These are phyloP conservation scores for Pseudoscleropodium purum DNA, from an alignment of 225 moss, liverwort and hornwort species.

Conservation along the genomic window DNA sequence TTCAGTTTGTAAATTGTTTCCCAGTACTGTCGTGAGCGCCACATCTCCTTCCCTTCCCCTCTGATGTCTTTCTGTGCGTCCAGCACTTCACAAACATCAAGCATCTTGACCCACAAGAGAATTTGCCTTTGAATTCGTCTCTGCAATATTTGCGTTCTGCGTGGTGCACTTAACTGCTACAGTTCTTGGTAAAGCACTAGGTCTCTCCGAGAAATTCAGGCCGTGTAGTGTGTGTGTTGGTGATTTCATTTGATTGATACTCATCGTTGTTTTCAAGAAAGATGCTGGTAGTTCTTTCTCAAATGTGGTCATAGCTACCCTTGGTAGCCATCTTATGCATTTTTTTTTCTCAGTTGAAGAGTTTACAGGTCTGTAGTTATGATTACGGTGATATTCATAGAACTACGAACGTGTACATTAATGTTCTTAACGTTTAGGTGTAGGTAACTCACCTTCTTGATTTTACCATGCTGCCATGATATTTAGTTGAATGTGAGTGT, in stretches of 20 bases:
- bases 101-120: background rate
- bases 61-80: background rate
- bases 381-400: background rate
- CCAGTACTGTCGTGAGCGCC: too few species aligned
- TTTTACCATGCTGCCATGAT: background rate
- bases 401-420: background rate
- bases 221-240: background rate
- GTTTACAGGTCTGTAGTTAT: background rate
- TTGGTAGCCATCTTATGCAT: background rate
- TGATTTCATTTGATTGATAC: background rate
- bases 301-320: background rate
- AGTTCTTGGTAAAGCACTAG: slow-evolving; percentile 82
- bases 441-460: background rate
- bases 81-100: too few species aligned
- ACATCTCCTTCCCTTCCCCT: background rate
- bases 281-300: background rate
- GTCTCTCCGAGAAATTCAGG: slow-evolving; percentile 90
- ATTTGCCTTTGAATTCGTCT: background rate
- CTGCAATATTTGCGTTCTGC: background rate
- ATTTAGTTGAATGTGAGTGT: background rate
- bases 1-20: too few species aligned
- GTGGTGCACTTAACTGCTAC: slow-evolving; percentile 63
- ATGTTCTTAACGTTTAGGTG: background rate
- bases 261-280: background rate
- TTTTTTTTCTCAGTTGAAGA: background rate